Evolutionary conservation across 495 filamentous ascomycete genomes (phyloP), one percentile per base, ranked within the genome.

Genomic region (Glutinoglossum americanum): DNA sequence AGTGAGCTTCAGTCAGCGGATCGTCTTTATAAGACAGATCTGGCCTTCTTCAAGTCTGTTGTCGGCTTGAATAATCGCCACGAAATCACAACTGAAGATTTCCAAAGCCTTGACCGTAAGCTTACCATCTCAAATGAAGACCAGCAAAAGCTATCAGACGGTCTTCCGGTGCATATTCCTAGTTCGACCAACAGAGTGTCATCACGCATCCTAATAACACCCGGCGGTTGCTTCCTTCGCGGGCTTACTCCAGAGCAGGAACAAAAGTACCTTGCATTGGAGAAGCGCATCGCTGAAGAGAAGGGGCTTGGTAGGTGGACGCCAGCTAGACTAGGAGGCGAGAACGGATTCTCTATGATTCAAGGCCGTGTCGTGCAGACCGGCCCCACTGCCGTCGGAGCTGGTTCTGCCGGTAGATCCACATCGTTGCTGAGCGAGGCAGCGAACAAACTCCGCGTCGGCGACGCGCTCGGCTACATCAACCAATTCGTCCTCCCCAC

Each of bases 171-270:
- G 69, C 21, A 70, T 68, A 47, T 62, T 67, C 4, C 70, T 72
- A n/a, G 66, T 65, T 32, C 66, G 70, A 32, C 54, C 73, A 54
- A 70, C 63, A 7, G 69, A 74, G 30, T 69, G 70, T 15, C 65
- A 70, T 58, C 72, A 32, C 73, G 76, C 27, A 76, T 80, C 55
- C 70, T 92, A 51, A 80, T 92, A 55, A 89, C 85, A 0, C 86
- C 89, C 3, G 81, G 83, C 58, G 87, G 88, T 3, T 79, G 82
- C 57, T 82, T 84, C 56, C 73, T 96, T 28, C 79, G 80, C 39
- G 86, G 87, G 60, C 71, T 98, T 23, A 82, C 76, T 11, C 64
- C 74, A 15, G 82, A 85, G 30, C 85, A 93, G 64, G 87, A 94
- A 60, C 74, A 83, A 25, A 77, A 82, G 9, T 90, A 85, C 59